phyloP scores from a whole-genome alignment of 257 asterid genomes.

The Solanum paucissectum region DNA sequence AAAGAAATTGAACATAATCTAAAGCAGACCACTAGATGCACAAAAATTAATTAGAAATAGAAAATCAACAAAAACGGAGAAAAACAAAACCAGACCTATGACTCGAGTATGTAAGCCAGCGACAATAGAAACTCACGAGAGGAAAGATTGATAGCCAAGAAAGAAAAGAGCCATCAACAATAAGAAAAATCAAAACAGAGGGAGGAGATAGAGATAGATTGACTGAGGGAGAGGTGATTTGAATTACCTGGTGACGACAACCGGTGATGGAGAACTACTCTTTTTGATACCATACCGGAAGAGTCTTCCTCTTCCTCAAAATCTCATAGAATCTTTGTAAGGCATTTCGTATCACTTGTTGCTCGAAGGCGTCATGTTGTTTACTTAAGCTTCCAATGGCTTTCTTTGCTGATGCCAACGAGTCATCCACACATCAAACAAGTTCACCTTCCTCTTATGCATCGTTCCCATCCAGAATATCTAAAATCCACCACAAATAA shows the following conservation, averaged over 20 bases:
- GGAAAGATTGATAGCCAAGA: neutral
- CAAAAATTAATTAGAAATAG: neutral
- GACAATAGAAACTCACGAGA: neutral
- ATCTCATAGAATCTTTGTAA: constrained; percentile 69
- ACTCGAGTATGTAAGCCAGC: neutral
- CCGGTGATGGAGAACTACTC: constrained; percentile 7
- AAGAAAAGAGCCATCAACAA: neutral
- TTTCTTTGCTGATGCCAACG: constrained; percentile 18
- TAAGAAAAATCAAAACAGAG: neutral
- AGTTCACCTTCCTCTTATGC: constrained; percentile 85
- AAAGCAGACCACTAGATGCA: neutral
- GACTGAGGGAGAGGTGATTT: neutral
- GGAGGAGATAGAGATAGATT: neutral
- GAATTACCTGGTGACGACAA: neutral
- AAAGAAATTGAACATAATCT: neutral
- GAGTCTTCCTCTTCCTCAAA: constrained; percentile 69
- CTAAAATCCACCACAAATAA: neutral
- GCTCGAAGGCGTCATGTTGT: constrained; percentile 10
- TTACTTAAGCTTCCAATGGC: constrained; percentile 23
- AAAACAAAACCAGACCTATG: neutral
- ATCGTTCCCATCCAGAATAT: constrained; percentile 50
- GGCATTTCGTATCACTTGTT: constrained; percentile 63
- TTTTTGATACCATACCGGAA: constrained; percentile 63
- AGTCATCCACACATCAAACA: constrained; percentile 92
- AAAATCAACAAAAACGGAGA: neutral